Evolutionary conservation across 169 alveolate species (phyloP).

Genomic region (Cyclospora cayetanensis): DNA sequence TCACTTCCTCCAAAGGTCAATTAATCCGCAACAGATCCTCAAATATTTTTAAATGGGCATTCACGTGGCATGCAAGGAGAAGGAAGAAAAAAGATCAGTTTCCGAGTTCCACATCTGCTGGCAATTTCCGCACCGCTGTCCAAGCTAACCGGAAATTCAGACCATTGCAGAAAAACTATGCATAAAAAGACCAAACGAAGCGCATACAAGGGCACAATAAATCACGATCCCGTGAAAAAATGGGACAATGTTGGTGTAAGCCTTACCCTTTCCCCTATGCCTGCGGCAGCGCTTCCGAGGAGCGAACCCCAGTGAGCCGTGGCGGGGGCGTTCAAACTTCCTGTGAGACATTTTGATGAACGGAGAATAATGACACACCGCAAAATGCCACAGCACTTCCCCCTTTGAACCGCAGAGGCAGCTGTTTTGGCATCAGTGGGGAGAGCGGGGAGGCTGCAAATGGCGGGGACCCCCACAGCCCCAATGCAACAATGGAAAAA

Average conservation of each 20-base stretch:
- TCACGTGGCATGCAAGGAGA: not conserved
- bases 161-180: not conserved
- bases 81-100: too few species aligned
- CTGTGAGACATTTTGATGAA: conserved; percentile 97
- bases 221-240: not conserved
- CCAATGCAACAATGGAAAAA: not conserved
- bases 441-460: not conserved
- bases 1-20: not conserved
- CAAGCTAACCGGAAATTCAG: too few species aligned
- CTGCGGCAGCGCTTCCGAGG: conserved; percentile 96
- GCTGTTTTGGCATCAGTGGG: conserved; percentile 17
- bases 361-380: not conserved
- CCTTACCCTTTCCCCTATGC: conserved; percentile 90
- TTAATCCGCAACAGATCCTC: not conserved
- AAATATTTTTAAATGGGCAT: not conserved
- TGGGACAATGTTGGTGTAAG: too few species aligned
- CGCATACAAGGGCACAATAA: too few species aligned
- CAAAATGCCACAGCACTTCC: conserved; percentile 5
- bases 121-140: too few species aligned
- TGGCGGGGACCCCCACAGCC: not conserved
- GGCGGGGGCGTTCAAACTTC: conserved; percentile 99
- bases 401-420: not conserved
- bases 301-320: conserved; percentile 99
- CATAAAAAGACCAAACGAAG: not conserved
- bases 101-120: too few species aligned